These are phyloP conservation scores for Candida berthetii DNA, from an alignment of 805 yeast species.

Conservation along the genomic window DNA sequence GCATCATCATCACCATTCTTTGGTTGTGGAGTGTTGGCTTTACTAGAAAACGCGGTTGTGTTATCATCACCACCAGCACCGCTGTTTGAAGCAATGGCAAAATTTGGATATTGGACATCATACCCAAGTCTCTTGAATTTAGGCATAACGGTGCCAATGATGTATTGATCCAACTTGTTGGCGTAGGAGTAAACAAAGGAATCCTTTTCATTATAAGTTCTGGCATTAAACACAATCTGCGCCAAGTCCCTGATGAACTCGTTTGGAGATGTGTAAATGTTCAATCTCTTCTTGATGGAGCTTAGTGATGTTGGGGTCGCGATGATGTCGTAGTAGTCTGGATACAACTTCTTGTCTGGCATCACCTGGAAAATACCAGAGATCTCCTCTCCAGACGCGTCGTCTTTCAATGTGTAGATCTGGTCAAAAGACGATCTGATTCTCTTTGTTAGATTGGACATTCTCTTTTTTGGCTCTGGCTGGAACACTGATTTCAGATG, in stretches of 20 bases:
- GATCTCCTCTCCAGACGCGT: slow-evolving; percentile 31
- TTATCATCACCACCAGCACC: slow-evolving; percentile 1
- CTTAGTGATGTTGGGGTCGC: slow-evolving; percentile 77
- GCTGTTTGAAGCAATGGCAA: slow-evolving; percentile 5
- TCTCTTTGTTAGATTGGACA: slow-evolving; percentile 11
- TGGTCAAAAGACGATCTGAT: slow-evolving; percentile 26
- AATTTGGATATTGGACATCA: slow-evolving; percentile 30
- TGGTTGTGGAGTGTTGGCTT: slow-evolving; percentile 1
- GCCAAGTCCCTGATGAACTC: slow-evolving; percentile 73
- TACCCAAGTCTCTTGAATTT: slow-evolving; percentile 24
- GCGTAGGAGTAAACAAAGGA: slow-evolving; percentile 67
- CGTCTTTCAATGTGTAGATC: slow-evolving; percentile 33
- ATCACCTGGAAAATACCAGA: slow-evolving; percentile 60
- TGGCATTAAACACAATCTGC: slow-evolving; percentile 88
- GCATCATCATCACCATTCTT: slow-evolving; percentile 3
- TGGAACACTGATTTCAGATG: background rate
- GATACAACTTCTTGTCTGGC: slow-evolving; percentile 61
- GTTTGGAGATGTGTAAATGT: slow-evolving; percentile 52
- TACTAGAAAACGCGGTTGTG: background rate
- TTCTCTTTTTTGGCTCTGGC: background rate
- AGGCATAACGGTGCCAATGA: slow-evolving; percentile 28
- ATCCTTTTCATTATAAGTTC: slow-evolving; percentile 69
- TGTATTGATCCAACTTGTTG: slow-evolving; percentile 36
- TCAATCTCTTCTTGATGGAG: slow-evolving; percentile 55
- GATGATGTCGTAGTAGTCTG: slow-evolving; percentile 78